Evolutionary conservation across 176 grass and related monocot species (phyloP).

Genomic region (Bolboschoenus planiculmis): DNA sequence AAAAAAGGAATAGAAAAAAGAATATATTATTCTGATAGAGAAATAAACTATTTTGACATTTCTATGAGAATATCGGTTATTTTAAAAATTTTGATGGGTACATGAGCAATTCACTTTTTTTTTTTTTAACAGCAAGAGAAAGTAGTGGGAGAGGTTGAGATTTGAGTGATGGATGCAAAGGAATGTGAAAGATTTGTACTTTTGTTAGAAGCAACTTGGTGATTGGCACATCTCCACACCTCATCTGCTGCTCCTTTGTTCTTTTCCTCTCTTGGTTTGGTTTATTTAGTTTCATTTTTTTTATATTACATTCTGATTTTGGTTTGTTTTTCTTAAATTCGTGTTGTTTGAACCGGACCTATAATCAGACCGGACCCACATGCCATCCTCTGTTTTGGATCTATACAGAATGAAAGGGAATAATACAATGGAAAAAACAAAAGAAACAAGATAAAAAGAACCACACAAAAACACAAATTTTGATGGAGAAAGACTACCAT

Average conservation of each 20-base stretch:
- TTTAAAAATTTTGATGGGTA: too few relatives aligned
- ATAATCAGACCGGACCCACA: neutral
- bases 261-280: conserved; percentile 1
- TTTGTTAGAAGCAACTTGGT: conserved; percentile 19
- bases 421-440: neutral
- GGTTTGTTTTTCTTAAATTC: neutral
- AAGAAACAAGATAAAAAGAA: neutral
- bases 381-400: neutral
- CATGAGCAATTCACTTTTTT: too few relatives aligned
- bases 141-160: conserved; percentile 4
- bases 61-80: too few relatives aligned
- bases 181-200: conserved; percentile 19
- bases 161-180: neutral
- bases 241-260: neutral
- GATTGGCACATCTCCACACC: neutral
- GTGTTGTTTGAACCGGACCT: conserved; percentile 15
- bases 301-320: neutral
- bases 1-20: too few relatives aligned
- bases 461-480: neutral
- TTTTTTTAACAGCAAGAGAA: neutral
- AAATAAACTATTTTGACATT: too few relatives aligned
- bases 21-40: too few relatives aligned
- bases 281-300: conserved; percentile 1
- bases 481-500: neutral
- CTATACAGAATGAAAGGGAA: neutral